Conservation (phyloP, 2,329 filamentous ascomycete species). For the Periconia macrospinosa region DNA sequence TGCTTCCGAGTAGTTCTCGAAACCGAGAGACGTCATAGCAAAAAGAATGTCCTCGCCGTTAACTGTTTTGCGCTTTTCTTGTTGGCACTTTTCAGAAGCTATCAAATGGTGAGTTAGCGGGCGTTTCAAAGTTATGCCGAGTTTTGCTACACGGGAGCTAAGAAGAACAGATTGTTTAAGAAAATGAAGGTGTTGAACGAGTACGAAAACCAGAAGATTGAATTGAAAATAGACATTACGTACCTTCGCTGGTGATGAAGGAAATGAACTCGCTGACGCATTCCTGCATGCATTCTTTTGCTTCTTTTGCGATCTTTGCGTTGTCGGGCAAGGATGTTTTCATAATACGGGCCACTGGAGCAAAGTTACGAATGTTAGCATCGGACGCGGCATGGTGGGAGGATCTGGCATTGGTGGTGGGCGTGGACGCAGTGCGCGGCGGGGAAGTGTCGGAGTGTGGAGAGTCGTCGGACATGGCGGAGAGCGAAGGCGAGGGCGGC, state of each 20-base stretch:
- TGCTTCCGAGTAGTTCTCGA: conserved; percentile 98
- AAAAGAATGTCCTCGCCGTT: conserved; percentile 99
- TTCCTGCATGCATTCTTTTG: conserved; percentile 99
- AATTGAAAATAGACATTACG: conserved; percentile 36
- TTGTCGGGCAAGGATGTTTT: conserved; percentile 97
- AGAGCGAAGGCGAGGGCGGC: background rate
- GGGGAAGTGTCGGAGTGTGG: conserved; percentile 41
- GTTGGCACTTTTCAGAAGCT: conserved; percentile 99
- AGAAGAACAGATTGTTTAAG: no score
- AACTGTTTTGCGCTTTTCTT: conserved; percentile 98
- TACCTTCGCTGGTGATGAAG: conserved; percentile 99
- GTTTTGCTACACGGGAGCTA: background rate
- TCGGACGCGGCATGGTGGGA: conserved; percentile 57
- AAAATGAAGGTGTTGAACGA: no score
- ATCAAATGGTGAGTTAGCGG: conserved; percentile 19
- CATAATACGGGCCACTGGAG: conserved; percentile 98
- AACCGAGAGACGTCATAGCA: conserved; percentile 97
- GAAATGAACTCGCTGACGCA: conserved; percentile 99
- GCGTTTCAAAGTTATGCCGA: no score
- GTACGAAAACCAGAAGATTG: no score
- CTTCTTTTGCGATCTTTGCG: conserved; percentile 98
- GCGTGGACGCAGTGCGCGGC: conserved; percentile 30
- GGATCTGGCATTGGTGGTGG: conserved; percentile 12
- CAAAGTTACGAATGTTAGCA: conserved; percentile 94
- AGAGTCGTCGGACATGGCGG: conserved; percentile 50